phyloP scores from a whole-genome alignment of 768 basidiomycete genomes.

The Boletus subparvulus region DNA sequence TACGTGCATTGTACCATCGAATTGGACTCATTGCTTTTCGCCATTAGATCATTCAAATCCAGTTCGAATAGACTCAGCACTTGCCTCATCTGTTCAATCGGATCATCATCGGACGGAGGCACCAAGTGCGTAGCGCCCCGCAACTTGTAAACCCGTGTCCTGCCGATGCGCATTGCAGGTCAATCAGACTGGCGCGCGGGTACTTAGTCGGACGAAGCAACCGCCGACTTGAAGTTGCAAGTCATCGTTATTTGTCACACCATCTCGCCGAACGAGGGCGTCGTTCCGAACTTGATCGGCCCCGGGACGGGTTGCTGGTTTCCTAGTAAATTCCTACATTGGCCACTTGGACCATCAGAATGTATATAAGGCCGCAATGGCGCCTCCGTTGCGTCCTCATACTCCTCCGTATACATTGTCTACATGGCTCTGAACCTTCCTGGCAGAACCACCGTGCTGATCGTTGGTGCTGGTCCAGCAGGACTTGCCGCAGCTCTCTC shows the following conservation, averaged over 20 bases:
- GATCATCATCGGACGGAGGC: neutral
- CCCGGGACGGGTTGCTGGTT: no score
- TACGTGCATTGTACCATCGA: no score
- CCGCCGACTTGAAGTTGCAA: no score
- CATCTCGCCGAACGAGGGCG: no score
- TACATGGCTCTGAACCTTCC: constrained; percentile 28
- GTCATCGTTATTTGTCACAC: no score
- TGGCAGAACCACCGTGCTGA: constrained; percentile 40
- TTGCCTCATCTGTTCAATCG: neutral
- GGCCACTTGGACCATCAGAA: neutral
- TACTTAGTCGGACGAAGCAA: no score
- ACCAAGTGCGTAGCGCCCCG: neutral
- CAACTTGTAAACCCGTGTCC: neutral
- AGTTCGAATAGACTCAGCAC: neutral
- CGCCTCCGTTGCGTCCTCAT: neutral
- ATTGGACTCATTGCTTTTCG: no score
- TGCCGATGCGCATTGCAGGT: neutral
- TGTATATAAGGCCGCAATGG: neutral
- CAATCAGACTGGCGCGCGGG: no score
- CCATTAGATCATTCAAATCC: neutral
- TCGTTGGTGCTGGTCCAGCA: constrained; percentile 51
- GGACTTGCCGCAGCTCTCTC: constrained; percentile 49
- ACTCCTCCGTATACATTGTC: neutral
- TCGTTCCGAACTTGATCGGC: no score
- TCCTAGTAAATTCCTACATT: neutral